Evolutionary conservation across 805 yeast species (phyloP), one percentile per base, ranked within the genome.

Genomic region (Saccharomycopsis oosterbeekiorum): DNA sequence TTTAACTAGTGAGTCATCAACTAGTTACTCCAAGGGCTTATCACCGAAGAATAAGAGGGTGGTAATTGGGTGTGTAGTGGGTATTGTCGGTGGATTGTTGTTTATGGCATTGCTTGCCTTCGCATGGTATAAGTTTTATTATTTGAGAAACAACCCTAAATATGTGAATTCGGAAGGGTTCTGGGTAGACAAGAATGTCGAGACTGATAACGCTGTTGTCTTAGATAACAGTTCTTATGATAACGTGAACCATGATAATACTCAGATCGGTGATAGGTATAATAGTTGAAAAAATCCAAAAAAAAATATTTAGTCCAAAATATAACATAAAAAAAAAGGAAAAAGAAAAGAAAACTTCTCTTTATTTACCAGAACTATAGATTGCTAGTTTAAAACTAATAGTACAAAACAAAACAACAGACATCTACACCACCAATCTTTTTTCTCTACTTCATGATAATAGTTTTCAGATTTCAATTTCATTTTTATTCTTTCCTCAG

Each of bases 41-140:
- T 76, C 85, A 0, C 68, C 75, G 15, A 78, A 79, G 58, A 72
- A 80, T 62, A 76, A 80, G 60, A 79, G 79, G 60, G 78, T 85
- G 41, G 82, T 86, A 26, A 78, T 85, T 59, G 91, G 91, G 47
- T 84, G 85, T 62, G 85, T 83, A 36, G 85, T 86, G 5, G 91
- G 91, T 60, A 79, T 87, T 14, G 89, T 89, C 59, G 83, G 84
- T 0, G 88, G 92, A 1, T 65, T 81, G 0, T 69, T 84, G n/a
- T 71, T 77, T 1, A 60, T 76, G 50, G 76, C 75, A 4, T 76
- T 71, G 6, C 71, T 74, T n/a, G 72, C 70, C 6, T 71, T 63
- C 54, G 60, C 59, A n/a, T 64, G 60, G 43, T 62, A 57, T 62
- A 57, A 61, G 12, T 60, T 63, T 47, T 64, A 61, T 36, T 60